Conservation (phyloP, 768 basidiomycete genomes). For the Lenzites betulinus region DNA sequence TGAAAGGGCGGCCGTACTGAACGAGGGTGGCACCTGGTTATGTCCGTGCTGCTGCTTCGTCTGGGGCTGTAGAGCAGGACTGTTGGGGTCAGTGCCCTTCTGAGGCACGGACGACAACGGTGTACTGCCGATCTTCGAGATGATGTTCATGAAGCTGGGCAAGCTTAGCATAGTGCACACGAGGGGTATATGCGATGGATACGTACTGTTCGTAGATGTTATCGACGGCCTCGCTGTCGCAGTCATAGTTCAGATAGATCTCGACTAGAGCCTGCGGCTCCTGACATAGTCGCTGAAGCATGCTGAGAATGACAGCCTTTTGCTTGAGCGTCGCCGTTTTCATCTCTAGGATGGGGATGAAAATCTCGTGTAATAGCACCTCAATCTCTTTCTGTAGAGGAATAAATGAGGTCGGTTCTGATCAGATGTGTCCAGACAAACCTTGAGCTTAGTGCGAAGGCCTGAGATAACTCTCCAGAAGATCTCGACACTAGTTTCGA, state of each 20-base stretch:
- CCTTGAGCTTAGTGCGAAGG: conserved; percentile 96
- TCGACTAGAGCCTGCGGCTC: conserved; percentile 98
- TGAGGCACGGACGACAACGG: conserved; percentile 49
- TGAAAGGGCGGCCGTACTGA: conserved; percentile 64
- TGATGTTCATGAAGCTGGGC: conserved; percentile 85
- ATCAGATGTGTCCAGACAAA: conserved; percentile 29
- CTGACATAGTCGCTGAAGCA: conserved; percentile 86
- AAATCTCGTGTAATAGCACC: conserved; percentile 97
- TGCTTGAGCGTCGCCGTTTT: conserved; percentile 93
- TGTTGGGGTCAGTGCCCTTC: conserved; percentile 57
- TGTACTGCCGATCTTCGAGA: conserved; percentile 84
- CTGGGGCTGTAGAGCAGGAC: conserved; percentile 60
- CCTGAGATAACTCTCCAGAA: conserved; percentile 96
- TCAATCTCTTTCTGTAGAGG: conserved; percentile 92
- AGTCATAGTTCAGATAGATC: conserved; percentile 98
- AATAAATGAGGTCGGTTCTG: background rate
- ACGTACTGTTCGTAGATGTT: conserved; percentile 96
- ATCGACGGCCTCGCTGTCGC: conserved; percentile 90
- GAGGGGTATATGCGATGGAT: conserved; percentile 5
- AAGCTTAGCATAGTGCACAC: background rate
- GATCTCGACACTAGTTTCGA: conserved; percentile 97
- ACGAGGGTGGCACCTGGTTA: conserved; percentile 54
- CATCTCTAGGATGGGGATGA: conserved; percentile 98
- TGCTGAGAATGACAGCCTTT: conserved; percentile 88
- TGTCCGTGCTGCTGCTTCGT: conserved; percentile 44